Evolutionary conservation across 805 yeast genomes (phyloP).

Genomic region (Yarrowia hollandica): DNA sequence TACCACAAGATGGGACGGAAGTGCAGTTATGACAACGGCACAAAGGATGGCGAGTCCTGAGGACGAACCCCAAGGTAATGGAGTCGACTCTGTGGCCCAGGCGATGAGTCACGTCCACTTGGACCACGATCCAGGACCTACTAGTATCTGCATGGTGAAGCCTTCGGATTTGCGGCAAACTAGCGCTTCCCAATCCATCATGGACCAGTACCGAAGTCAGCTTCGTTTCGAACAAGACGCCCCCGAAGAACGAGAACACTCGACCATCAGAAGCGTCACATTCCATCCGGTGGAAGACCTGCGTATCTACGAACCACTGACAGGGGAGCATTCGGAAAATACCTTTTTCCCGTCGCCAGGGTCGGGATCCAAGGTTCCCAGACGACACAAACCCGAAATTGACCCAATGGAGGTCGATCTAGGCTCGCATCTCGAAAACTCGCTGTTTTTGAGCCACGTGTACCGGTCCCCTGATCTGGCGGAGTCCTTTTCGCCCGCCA

Average conservation of each 20-base stretch:
- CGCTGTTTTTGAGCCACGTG: background rate
- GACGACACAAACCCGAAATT: background rate
- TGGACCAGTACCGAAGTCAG: slow-evolving; percentile 13
- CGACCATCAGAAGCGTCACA: slow-evolving; percentile 1
- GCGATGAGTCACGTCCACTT: background rate
- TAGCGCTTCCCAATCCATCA: background rate
- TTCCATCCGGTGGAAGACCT: background rate
- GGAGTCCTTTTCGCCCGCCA: background rate
- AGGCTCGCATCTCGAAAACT: background rate
- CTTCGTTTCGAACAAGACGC: background rate
- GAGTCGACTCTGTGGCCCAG: background rate
- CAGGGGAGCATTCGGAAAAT: slow-evolving; percentile 20
- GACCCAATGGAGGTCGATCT: too few relatives aligned
- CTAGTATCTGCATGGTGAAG: slow-evolving; percentile 12
- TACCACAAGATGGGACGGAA: slow-evolving; percentile 15
- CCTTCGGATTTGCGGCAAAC: slow-evolving; percentile 5
- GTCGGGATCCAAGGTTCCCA: slow-evolving; percentile 7
- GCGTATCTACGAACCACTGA: slow-evolving; percentile 3
- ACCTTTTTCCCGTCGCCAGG: slow-evolving; percentile 19
- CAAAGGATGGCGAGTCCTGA: background rate
- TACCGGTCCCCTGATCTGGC: background rate
- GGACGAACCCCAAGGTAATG: background rate
- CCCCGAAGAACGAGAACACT: background rate
- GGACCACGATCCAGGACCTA: background rate
- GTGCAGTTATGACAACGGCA: background rate